phyloP scores from a whole-genome alignment of 164 flowering plant species.

The Aristolochia contorta region DNA sequence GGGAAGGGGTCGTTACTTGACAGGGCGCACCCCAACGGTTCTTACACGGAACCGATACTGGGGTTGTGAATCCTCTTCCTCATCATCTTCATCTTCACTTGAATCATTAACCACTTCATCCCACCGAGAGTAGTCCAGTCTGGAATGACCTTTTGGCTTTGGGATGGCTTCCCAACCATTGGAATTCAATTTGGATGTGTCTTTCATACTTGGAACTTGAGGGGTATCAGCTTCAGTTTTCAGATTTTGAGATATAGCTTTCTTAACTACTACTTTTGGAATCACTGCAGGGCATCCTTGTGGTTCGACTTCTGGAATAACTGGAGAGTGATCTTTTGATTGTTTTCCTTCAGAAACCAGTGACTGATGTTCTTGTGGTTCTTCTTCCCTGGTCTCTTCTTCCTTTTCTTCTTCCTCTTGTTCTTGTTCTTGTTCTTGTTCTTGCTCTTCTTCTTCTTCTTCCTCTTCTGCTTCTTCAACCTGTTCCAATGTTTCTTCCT shows the following conservation, averaged over 20 bases:
- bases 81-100: conserved; percentile 69
- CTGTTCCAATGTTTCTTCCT: conserved; percentile 4
- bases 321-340: too few relatives aligned
- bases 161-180: conserved; percentile 79
- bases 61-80: conserved; percentile 60
- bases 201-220: conserved; percentile 15
- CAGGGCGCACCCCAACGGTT: conserved; percentile 63
- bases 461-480: conserved; percentile 8
- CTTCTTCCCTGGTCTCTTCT: background rate
- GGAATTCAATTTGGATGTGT: conserved; percentile 20
- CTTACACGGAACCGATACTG: conserved; percentile 80
- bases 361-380: background rate
- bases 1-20: conserved; percentile 31
- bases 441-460: conserved; percentile 26
- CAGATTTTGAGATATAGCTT: conserved; percentile 3
- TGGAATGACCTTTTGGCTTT: conserved; percentile 82
- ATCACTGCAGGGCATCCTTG: too few relatives aligned
- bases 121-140: conserved; percentile 89
- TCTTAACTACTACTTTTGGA: conserved; percentile 5
- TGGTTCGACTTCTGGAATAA: too few relatives aligned
- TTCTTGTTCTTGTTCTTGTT: background rate
- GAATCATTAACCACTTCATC: conserved; percentile 77
- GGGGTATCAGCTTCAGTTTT: conserved; percentile 12
- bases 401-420: conserved; percentile 4
- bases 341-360: background rate